Conservation (phyloP, 805 yeast species). For the Nakazawaea ambrosiae region DNA sequence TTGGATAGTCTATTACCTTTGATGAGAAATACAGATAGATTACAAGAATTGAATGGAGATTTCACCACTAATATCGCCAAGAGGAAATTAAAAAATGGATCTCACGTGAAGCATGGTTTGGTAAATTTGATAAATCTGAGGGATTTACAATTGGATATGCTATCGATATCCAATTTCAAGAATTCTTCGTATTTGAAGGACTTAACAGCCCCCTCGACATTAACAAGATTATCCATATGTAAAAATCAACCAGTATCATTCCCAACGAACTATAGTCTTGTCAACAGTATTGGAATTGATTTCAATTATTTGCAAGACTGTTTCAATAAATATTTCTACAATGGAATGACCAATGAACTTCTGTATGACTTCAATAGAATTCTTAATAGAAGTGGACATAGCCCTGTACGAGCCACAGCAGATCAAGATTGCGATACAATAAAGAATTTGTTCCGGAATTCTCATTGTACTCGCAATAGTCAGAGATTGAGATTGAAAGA, state of each 20-base stretch:
- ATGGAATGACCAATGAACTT: constrained; percentile 13
- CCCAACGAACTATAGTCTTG: constrained; percentile 13
- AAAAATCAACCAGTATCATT: constrained; percentile 9
- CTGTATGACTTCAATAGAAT: constrained; percentile 10
- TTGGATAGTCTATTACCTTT: constrained; percentile 7
- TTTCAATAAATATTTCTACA: constrained; percentile 15
- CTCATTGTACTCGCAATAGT: not conserved
- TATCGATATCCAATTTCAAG: constrained; percentile 11
- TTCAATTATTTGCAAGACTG: constrained; percentile 14
- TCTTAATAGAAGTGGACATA: constrained; percentile 8
- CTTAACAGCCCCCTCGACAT: constrained; percentile 1
- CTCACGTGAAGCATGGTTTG: constrained; percentile 1
- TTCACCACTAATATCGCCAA: constrained; percentile 3
- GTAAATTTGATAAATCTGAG: not conserved
- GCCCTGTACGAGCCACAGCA: not conserved
- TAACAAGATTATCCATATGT: constrained; percentile 11
- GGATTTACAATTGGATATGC: constrained; percentile 7
- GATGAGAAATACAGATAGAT: constrained; percentile 4
- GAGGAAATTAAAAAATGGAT: constrained; percentile 6
- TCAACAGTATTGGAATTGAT: constrained; percentile 14
- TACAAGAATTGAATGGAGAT: constrained; percentile 15
- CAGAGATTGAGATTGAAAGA: constrained; percentile 12
- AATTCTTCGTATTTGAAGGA: constrained; percentile 5
- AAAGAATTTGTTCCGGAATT: constrained; percentile 5
- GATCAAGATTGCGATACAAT: constrained; percentile 4